Conservation (phyloP, 2,329 filamentous ascomycete genomes). For the Pezicula neosporulosa region DNA sequence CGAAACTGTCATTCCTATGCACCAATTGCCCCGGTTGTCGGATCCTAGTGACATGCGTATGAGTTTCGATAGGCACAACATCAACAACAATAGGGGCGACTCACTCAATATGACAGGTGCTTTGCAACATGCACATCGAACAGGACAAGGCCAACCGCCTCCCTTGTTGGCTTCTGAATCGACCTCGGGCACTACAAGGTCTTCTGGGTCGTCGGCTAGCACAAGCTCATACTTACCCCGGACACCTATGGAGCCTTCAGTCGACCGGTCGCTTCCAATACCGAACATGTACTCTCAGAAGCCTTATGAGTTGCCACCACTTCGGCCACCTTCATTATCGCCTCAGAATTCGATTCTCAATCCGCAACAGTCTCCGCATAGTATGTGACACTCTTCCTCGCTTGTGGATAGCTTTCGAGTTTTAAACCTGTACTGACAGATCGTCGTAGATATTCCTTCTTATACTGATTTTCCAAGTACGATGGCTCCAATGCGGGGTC, state of each 20-base stretch:
- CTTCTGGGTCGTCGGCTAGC: constrained; percentile 21
- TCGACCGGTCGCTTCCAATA: constrained; percentile 24
- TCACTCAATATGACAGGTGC: constrained; percentile 13
- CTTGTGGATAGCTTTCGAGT: neutral
- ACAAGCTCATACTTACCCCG: constrained; percentile 25
- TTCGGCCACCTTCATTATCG: constrained; percentile 24
- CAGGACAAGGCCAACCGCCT: constrained; percentile 17
- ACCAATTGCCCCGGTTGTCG: constrained; percentile 14
- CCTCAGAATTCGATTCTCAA: constrained; percentile 16
- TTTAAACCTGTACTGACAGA: neutral
- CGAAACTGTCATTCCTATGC: constrained; percentile 8
- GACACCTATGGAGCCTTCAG: constrained; percentile 25
- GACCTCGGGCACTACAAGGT: constrained; percentile 15
- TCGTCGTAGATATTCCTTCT: constrained; percentile 11
- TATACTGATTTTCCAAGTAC: constrained; percentile 16
- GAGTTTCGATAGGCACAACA: constrained; percentile 10
- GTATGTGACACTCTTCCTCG: constrained; percentile 14
- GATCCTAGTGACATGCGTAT: constrained; percentile 13
- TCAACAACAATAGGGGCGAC: constrained; percentile 6
- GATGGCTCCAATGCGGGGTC: constrained; percentile 22
- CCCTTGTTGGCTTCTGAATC: constrained; percentile 25
- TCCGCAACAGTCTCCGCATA: constrained; percentile 21
- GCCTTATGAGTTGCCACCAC: constrained; percentile 23
- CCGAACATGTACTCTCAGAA: constrained; percentile 23
- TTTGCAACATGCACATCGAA: constrained; percentile 20